phyloP scores from a whole-genome alignment of 768 basidiomycete genomes.

The Cubamyces lactineus region DNA sequence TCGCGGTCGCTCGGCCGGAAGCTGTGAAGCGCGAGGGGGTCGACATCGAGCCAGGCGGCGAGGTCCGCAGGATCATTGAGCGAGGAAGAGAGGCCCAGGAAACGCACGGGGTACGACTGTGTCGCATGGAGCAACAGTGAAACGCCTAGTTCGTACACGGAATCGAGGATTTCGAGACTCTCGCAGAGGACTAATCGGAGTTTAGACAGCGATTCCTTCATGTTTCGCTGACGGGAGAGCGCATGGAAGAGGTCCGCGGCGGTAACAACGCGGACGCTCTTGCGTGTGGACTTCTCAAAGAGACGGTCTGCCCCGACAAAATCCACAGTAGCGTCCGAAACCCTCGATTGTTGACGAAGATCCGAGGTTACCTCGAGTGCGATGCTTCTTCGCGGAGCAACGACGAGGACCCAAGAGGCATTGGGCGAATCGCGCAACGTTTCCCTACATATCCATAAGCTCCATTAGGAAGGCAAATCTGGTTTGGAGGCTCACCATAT shows the following conservation, averaged over 20 bases:
- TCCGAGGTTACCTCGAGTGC: constrained; percentile 61
- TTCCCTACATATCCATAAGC: constrained; percentile 48
- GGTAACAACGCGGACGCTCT: constrained; percentile 59
- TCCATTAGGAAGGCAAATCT: constrained; percentile 22
- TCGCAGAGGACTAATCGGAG: constrained; percentile 80
- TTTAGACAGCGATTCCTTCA: constrained; percentile 35
- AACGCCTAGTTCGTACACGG: constrained; percentile 81
- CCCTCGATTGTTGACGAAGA: constrained; percentile 45
- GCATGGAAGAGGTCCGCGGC: constrained; percentile 52
- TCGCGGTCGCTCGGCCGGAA: constrained; percentile 87
- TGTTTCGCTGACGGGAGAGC: constrained; percentile 38
- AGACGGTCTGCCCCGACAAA: constrained; percentile 32
- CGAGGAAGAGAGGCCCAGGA: constrained; percentile 77
- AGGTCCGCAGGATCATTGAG: constrained; percentile 81
- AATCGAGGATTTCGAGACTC: constrained; percentile 81
- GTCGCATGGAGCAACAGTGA: constrained; percentile 70
- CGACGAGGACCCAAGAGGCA: constrained; percentile 61
- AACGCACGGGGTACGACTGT: constrained; percentile 64
- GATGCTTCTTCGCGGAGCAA: constrained; percentile 61
- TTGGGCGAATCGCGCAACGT: constrained; percentile 46
- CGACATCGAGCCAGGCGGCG: constrained; percentile 81
- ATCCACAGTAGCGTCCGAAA: constrained; percentile 46
- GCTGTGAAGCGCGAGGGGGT: constrained; percentile 62
- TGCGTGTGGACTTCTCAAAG: constrained; percentile 44
- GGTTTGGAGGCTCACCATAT: constrained; percentile 58